Evolutionary conservation across 768 basidiomycete species (phyloP), one percentile per base, ranked within the genome.

Genomic region (Crucibulum laeve): DNA sequence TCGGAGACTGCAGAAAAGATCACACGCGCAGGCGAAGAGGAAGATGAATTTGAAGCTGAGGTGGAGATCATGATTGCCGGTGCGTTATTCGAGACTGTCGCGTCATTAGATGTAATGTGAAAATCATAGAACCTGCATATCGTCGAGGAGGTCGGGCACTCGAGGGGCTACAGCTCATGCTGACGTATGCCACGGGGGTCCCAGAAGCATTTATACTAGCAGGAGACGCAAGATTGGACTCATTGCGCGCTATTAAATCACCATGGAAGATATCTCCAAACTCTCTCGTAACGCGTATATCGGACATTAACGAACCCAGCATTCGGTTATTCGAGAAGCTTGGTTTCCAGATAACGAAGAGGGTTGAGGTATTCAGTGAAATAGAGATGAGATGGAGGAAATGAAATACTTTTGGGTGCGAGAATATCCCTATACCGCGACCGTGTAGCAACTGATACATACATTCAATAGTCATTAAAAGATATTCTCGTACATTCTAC

Each of bases 51-150:
- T 43, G 83, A 91, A 49, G 88, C 80, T 2, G 94, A 97, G 56
- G 77, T 82, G 21, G 91, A 95, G 60, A 82, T 95, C 47, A 97
- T 95, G 93, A 86, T 95, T 47, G 91, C 92, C 54, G 87, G 89
- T 83, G 48, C 44, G 68, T 26, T n/a, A 24, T 30, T 26, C 11
- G 28, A 11, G 26, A 15, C 15, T 26, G 36, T 43, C 25, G 8
- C 14, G 37, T 15, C n/a, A 18, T 25, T 22, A 5, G 2, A 17
- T 18, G 26, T 3, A 40, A n/a, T 14, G 36, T 43, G n/a, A 36
- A 26, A 25, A 14, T 19, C 13, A 1, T 60, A 90, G 89, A 91
- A 49, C 66, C 70, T 19, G 63, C 63, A 0, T 89, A 80, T 59
- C 76, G 91, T 6, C 74, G 90, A 4, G 74, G 74, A 53, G 89